These are phyloP conservation scores for Oxalis stricta DNA, from an alignment of 441 rosid genomes.

Conservation along the genomic window DNA sequence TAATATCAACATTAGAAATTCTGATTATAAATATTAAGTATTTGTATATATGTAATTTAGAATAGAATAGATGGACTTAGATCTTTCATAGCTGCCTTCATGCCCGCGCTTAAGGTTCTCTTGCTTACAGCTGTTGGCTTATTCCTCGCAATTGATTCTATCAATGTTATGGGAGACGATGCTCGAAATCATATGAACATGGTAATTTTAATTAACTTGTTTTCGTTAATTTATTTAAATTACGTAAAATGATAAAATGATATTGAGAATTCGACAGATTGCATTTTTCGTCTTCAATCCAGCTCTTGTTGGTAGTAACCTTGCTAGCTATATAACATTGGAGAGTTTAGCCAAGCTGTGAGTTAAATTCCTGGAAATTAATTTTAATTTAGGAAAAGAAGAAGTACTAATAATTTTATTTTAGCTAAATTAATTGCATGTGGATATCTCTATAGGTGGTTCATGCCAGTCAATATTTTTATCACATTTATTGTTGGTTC, in stretches of 20 bases:
- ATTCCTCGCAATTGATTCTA: slow-evolving; percentile 31
- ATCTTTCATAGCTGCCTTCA: slow-evolving; percentile 36
- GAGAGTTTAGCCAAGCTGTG: slow-evolving; percentile 28
- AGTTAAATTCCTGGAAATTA: slow-evolving; percentile 5
- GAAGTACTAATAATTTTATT: too few species aligned
- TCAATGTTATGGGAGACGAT: slow-evolving; percentile 29
- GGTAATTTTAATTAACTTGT: slow-evolving; percentile 7
- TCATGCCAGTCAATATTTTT: slow-evolving; percentile 27
- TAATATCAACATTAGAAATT: too few species aligned
- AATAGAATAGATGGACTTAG: too few species aligned
- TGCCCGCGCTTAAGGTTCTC: slow-evolving; percentile 45
- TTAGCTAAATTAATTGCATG: too few species aligned
- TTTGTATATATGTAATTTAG: too few species aligned
- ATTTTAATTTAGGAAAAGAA: too few species aligned
- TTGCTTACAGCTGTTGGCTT: slow-evolving; percentile 39
- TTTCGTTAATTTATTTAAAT: too few species aligned
- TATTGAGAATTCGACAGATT: slow-evolving; percentile 13
- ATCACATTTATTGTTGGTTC: slow-evolving; percentile 13
- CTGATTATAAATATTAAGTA: too few species aligned
- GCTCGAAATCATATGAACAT: slow-evolving; percentile 30
- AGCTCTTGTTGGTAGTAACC: slow-evolving; percentile 30
- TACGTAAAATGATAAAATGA: neutral
- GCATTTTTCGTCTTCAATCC: slow-evolving; percentile 49
- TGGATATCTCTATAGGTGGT: slow-evolving; percentile 23
- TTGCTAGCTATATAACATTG: slow-evolving; percentile 37